These are phyloP conservation scores for Calonectria hawksworthii DNA, from an alignment of 2,329 filamentous ascomycete species.

Conservation along the genomic window DNA sequence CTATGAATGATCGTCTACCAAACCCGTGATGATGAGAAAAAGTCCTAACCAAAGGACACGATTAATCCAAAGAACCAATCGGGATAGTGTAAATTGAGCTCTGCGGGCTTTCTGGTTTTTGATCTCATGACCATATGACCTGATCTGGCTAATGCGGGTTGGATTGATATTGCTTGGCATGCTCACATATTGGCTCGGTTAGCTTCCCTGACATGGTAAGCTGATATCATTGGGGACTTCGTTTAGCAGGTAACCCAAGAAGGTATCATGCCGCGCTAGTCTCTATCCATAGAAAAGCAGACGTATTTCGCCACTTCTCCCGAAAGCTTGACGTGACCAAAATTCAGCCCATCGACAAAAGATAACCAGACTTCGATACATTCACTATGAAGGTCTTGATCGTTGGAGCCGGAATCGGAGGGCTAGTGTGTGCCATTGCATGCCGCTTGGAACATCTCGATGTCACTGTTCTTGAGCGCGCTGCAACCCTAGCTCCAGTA, in stretches of 20 bases:
- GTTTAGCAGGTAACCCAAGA: background rate
- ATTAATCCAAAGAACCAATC: no score
- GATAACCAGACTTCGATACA: background rate
- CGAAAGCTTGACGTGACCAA: background rate
- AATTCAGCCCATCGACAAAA: background rate
- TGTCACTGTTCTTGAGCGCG: background rate
- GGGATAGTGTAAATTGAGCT: no score
- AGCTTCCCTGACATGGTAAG: background rate
- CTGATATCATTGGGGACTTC: background rate
- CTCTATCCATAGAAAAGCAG: background rate
- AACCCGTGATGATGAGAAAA: no score
- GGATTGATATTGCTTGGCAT: background rate
- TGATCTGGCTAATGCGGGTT: background rate
- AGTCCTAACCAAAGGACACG: no score
- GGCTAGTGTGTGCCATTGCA: background rate
- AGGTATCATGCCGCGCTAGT: background rate
- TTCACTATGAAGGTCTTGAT: background rate
- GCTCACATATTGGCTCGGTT: background rate
- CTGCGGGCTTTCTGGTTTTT: no score
- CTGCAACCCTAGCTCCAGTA: background rate
- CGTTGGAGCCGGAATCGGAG: background rate
- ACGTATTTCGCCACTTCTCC: background rate
- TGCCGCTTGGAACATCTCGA: background rate
- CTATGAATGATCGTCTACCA: no score
- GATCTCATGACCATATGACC: background rate